Base-by-base conservation (phyloP, 768 basidiomycete species). In the Inosperma sp. region DNA sequence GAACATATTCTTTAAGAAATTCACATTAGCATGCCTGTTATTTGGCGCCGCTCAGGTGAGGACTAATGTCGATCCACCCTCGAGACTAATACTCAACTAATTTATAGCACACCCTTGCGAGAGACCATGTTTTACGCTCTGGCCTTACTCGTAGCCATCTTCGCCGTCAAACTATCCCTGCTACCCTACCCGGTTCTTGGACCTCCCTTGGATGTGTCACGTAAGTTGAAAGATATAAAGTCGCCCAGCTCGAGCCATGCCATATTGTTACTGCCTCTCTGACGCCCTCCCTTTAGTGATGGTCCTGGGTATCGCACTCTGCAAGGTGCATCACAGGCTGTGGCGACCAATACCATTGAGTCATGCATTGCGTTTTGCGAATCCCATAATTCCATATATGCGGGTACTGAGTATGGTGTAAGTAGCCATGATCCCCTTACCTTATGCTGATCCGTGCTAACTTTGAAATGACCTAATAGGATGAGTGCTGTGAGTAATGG, bases 331-430 rank as follows among this genome's bases (percentile, higher is more conserved):
- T 64, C 70, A 3, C 65, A 72, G 13, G 72, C 74, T 56, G 65
- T 75, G n/a, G 69, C 64, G 5, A 68, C 65, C 22, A 88, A 88
- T 83, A 88, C 87, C 3, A 73, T 81, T 27, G 73, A 76, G 54
- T 61, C 62, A 2, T 80, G 79, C 58, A 72, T 78, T 53, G 58
- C 53, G 17, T 79, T 75, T 61, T 80, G 79, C 61, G 66, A 72
- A 33, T 45, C 66, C 14, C 65, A 72, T 49, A 57, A 65, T 7
- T 86, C 72, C 61, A 65, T 83, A 51, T 87, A 78, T 56, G 85
- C 87, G 13, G 88, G 88, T 12, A 73, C 81, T 14, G 87, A 90
- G 65, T 88, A 74, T 34, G 62, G 62, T 26, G 67, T 67, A 49
- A 54, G 66, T 61, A 14, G 13, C 45, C n/a, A n/a, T n/a, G n/a